These are phyloP conservation scores for Tolypocladium inflatum DNA, from an alignment of 2,329 filamentous ascomycete genomes.

Conservation along the genomic window DNA sequence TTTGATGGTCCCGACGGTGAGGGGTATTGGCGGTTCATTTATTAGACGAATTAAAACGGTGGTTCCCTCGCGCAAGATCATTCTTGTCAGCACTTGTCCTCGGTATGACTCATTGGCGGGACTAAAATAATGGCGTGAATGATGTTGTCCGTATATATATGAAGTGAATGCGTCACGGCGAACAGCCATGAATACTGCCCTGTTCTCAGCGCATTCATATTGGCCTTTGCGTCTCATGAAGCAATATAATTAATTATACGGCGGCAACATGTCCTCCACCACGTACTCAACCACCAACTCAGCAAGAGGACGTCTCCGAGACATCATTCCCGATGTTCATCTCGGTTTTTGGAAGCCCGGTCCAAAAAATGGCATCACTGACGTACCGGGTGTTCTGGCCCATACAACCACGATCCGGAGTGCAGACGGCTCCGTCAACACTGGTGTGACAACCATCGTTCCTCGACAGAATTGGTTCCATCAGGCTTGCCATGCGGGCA, in stretches of 20 bases:
- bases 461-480: not conserved
- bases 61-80: not conserved
- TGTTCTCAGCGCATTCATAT: not conserved
- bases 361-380: not conserved
- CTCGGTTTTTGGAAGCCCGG: not conserved
- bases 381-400: not conserved
- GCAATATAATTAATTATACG: not conserved
- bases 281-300: not conserved
- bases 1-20: not conserved
- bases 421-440: not conserved
- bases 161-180: not conserved
- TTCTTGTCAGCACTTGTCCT: not conserved
- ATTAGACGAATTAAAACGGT: not conserved
- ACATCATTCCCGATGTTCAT: not conserved
- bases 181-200: not conserved
- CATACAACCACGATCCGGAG: not conserved
- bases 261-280: not conserved
- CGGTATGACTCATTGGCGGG: no score
- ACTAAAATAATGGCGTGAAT: not conserved
- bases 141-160: not conserved
- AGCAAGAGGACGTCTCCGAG: not conserved
- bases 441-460: not conserved
- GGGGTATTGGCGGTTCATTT: not conserved
- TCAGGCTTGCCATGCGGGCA: not conserved
- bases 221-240: not conserved